These are phyloP conservation scores for Fusarium algeriense DNA, from an alignment of 2,329 filamentous ascomycete genomes.

Conservation along the genomic window DNA sequence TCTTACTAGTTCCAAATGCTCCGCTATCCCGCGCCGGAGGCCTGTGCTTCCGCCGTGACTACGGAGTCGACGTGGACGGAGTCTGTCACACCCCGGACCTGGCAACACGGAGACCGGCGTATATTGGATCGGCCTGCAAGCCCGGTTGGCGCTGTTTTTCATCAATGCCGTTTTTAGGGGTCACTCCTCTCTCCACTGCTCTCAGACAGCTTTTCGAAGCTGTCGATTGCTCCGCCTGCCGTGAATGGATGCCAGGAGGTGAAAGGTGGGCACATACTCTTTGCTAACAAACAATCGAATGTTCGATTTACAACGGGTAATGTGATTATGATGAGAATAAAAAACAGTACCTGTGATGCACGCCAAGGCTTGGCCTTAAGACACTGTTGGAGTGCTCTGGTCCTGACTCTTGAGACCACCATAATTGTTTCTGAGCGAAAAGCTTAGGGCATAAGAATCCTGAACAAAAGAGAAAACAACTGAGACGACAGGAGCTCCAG, in stretches of 20 bases:
- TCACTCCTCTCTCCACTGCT: conserved; percentile 6
- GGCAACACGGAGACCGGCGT: conserved; percentile 23
- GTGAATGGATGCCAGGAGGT: conserved; percentile 5
- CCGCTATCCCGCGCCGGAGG: conserved; percentile 6
- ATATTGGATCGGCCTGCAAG: conserved; percentile 24
- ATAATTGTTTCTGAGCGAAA: not conserved
- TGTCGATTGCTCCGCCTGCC: conserved; percentile 19
- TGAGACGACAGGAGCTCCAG: conserved; percentile 29
- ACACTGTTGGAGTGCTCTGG: not conserved
- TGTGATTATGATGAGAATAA: not conserved
- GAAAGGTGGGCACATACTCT: not conserved
- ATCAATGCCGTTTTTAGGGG: conserved; percentile 1
- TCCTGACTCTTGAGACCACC: not conserved
- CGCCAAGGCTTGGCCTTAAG: not conserved
- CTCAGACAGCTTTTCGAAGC: conserved; percentile 19
- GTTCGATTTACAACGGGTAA: not conserved
- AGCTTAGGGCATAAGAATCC: not conserved
- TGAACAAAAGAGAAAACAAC: conserved; percentile 28
- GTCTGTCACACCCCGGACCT: conserved; percentile 11
- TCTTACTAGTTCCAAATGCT: not conserved
- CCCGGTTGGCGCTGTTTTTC: not conserved
- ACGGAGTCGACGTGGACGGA: conserved; percentile 12
- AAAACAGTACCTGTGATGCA: not conserved
- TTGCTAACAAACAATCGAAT: not conserved
- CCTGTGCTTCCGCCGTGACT: conserved; percentile 15